A percentile compares a stretch with the other conserved stretches of the same genome.
These are phyloP conservation scores for Trametes punicea DNA, from an alignment of 768 basidiomycete species.

Conservation along the genomic window DNA sequence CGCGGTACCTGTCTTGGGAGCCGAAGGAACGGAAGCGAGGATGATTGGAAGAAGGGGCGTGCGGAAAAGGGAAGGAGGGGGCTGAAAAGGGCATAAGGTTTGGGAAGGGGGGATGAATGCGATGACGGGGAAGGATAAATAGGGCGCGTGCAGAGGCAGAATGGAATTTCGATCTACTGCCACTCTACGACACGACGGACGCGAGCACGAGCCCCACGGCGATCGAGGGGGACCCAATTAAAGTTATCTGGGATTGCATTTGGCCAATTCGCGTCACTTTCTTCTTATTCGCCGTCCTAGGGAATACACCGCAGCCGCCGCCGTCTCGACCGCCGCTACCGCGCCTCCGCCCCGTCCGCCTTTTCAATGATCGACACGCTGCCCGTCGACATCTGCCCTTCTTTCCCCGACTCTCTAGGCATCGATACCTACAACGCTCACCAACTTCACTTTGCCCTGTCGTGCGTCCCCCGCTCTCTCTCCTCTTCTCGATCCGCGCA, in stretches of 20 bases:
- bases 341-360: neutral
- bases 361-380: conserved; percentile 52
- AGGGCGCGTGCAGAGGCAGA: conserved; percentile 15
- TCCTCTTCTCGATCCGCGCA: conserved; percentile 10
- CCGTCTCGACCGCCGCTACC: neutral
- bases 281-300: conserved; percentile 3
- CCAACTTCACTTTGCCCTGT: conserved; percentile 62
- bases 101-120: conserved; percentile 6
- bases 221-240: conserved; percentile 13
- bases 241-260: conserved; percentile 2
- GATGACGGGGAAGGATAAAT: conserved; percentile 23
- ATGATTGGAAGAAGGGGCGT: conserved; percentile 14
- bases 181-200: conserved; percentile 16
- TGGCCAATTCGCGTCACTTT: conserved; percentile 8
- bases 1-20: conserved; percentile 13
- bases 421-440: conserved; percentile 60
- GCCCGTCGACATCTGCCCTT: conserved; percentile 34
- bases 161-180: conserved; percentile 21
- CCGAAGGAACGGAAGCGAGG: conserved; percentile 18
- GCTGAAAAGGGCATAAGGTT: conserved; percentile 8
- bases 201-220: conserved; percentile 11
- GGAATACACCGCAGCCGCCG: conserved; percentile 5
- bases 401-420: conserved; percentile 33
- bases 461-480: conserved; percentile 32
- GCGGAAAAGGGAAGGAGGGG: conserved; percentile 18